These are phyloP conservation scores for Yamadazyma buinensis DNA, from an alignment of 1,139 yeast species.

Conservation along the genomic window DNA sequence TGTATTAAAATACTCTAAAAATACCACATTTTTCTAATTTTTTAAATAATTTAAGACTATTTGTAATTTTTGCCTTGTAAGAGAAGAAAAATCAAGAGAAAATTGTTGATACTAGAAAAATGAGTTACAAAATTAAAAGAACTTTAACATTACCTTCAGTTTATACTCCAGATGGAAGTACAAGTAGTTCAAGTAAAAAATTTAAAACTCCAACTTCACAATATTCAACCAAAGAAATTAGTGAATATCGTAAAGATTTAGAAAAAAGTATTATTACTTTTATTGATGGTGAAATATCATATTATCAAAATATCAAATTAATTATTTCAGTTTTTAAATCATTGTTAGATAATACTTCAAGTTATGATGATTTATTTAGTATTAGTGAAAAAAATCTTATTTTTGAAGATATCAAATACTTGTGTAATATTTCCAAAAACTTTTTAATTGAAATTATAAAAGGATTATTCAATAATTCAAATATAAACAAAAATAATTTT, in stretches of 20 bases:
- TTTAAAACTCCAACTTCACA: conserved; percentile 14
- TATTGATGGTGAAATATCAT: conserved; percentile 14
- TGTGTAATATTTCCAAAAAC: conserved; percentile 9
- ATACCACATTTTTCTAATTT: too few species aligned
- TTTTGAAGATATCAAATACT: conserved; percentile 12
- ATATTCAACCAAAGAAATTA: not conserved
- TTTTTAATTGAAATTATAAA: conserved; percentile 3
- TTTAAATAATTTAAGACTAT: too few species aligned
- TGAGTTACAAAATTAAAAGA: conserved; percentile 5
- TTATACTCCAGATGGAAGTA: not conserved
- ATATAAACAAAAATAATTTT: not conserved
- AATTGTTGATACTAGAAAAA: too few species aligned
- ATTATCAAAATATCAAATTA: conserved; percentile 9
- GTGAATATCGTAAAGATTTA: not conserved
- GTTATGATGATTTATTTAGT: conserved; percentile 12
- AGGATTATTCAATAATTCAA: not conserved
- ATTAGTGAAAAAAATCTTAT: conserved; percentile 13
- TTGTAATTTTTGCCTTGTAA: too few species aligned
- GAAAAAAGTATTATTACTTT: conserved; percentile 8
- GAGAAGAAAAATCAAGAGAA: too few species aligned
- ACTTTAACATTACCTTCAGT: conserved; percentile 3
- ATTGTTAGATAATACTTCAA: conserved; percentile 9
- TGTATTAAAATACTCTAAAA: too few species aligned
- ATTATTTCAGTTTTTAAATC: conserved; percentile 11
- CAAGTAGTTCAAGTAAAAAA: conserved; percentile 4